phyloP scores from a whole-genome alignment of 352 stramenopile species.

The Phytopythium oedochilum region DNA sequence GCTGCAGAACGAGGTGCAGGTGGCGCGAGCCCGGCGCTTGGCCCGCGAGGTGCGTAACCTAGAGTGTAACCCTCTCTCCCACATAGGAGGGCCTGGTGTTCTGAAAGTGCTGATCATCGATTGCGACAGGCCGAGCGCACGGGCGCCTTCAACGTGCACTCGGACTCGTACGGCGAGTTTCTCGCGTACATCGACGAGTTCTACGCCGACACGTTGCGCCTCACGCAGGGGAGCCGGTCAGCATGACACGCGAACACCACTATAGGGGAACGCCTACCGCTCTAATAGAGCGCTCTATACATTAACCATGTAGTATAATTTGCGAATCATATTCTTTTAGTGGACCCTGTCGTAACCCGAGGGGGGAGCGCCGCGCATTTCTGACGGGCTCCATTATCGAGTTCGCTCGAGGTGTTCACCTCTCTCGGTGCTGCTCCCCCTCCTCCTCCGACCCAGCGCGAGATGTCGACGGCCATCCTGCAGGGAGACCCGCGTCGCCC shows the following conservation, averaged over 20 bases:
- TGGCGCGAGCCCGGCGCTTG: slow-evolving; percentile 23
- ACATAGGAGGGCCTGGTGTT: neutral
- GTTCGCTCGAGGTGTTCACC: neutral
- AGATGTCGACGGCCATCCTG: slow-evolving; percentile 20
- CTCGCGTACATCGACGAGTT: slow-evolving; percentile 68
- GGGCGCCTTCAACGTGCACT: slow-evolving; percentile 27
- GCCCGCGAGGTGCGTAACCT: slow-evolving; percentile 1
- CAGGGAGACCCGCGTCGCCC: slow-evolving; percentile 57
- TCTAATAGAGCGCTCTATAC: neutral
- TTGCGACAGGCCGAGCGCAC: neutral
- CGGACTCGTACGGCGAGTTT: slow-evolving; percentile 41
- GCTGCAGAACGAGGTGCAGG: slow-evolving; percentile 40
- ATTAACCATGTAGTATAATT: neutral
- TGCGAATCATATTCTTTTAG: neutral
- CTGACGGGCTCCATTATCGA: neutral
- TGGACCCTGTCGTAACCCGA: neutral
- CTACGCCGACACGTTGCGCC: slow-evolving; percentile 40
- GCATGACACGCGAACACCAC: neutral
- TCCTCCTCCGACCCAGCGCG: neutral
- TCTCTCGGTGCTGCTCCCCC: neutral
- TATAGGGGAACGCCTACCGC: neutral
- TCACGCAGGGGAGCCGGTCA: slow-evolving; percentile 12
- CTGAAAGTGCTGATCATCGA: neutral
- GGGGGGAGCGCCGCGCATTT: neutral
- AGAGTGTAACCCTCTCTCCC: too few species aligned